Evolutionary conservation across 192 early-diverging fungal genomes (phyloP).

Genomic region (Mortierella hygrophila): DNA sequence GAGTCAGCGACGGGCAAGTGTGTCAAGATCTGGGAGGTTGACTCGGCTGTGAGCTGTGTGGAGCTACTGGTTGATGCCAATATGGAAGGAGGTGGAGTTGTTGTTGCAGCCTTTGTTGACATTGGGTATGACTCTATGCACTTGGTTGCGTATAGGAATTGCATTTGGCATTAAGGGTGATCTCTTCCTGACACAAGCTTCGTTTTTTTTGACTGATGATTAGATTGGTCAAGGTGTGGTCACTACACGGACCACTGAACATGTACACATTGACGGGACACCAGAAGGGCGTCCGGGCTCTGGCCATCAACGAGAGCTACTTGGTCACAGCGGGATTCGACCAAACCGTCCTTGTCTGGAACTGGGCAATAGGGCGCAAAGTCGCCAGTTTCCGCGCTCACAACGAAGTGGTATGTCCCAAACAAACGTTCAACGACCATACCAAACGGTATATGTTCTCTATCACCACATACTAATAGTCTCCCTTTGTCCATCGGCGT

Average conservation of each 20-base stretch:
- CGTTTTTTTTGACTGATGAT: not conserved
- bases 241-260: constrained; percentile 36
- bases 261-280: constrained; percentile 42
- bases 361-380: constrained; percentile 38
- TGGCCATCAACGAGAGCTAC: constrained; percentile 43
- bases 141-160: not conserved
- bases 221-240: constrained; percentile 50
- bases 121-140: constrained; percentile 31
- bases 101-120: constrained; percentile 53
- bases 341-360: constrained; percentile 45
- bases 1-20: constrained; percentile 45
- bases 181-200: not conserved
- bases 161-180: not conserved
- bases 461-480: not conserved
- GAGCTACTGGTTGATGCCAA: constrained; percentile 27
- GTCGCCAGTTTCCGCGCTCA: constrained; percentile 50
- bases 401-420: constrained; percentile 37
- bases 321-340: constrained; percentile 49
- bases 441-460: not conserved
- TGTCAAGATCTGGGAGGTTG: constrained; percentile 48
- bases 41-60: constrained; percentile 48
- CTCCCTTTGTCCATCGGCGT: not conserved
- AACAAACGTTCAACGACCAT: not conserved
- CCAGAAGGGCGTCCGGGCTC: constrained; percentile 41
- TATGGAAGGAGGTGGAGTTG: constrained; percentile 35